Percentiles rank a stretch among this genome's conserved stretches.
Evolutionary conservation across 192 early-diverging fungal genomes (phyloP).

Genomic region (Backusella westeae): DNA sequence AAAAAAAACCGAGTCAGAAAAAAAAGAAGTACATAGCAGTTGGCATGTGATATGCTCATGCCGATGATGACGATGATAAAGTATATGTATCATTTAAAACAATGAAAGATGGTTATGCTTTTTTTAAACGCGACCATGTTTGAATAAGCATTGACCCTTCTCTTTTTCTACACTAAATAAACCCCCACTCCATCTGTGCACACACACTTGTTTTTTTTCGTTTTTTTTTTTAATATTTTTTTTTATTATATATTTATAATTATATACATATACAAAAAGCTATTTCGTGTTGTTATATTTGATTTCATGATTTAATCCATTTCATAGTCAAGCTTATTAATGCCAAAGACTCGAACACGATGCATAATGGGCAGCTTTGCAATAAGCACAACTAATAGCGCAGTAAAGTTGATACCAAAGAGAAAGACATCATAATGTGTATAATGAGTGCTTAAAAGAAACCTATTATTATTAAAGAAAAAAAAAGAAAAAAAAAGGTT

Average conservation of each 20-base stretch:
- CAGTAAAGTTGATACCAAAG: slow-evolving; percentile 89
- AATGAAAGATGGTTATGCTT: too few relatives aligned
- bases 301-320: slow-evolving; percentile 10
- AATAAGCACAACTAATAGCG: slow-evolving; percentile 79
- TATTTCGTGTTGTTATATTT: neutral
- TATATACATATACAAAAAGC: neutral
- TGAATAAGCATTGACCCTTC: too few relatives aligned
- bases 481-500: neutral
- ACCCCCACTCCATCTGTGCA: too few relatives aligned
- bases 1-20: too few relatives aligned
- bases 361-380: slow-evolving; percentile 92
- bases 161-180: too few relatives aligned
- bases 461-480: slow-evolving; percentile 43
- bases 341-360: slow-evolving; percentile 92
- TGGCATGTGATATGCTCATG: too few relatives aligned
- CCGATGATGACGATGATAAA: too few relatives aligned
- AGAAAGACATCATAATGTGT: slow-evolving; percentile 90
- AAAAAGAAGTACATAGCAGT: too few relatives aligned
- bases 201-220: too few relatives aligned
- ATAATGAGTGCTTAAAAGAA: slow-evolving; percentile 94
- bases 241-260: neutral
- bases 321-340: slow-evolving; percentile 54
- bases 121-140: too few relatives aligned
- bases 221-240: neutral
- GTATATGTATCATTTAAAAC: too few relatives aligned